Evolutionary conservation across 2,329 filamentous ascomycete genomes (phyloP), one percentile per base, ranked within the genome.

Genomic region (Fusarium sp.): DNA sequence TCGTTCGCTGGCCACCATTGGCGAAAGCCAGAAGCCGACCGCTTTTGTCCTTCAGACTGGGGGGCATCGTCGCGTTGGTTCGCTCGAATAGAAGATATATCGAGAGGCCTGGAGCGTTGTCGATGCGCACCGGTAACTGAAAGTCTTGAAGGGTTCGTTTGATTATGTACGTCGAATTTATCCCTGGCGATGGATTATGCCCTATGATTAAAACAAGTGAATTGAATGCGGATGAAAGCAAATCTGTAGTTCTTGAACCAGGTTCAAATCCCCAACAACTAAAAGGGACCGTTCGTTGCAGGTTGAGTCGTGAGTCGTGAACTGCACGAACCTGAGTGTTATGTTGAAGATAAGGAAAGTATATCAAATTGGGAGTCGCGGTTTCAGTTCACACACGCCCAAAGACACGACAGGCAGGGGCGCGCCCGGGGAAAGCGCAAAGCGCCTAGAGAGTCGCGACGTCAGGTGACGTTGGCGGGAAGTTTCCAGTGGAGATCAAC

Each of bases 21-120:
- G 79, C 81, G 70, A 83, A 83, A 26, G 77, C 77, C 56, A 77
- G 61, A 22, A 83, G 80, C 56, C 80, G 77, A 45, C 79, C 76
- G 33, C 76, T 70, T 72, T 79, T 81, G 44, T 79, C 78, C 67
- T 81, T 83, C 31, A 81, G 59, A 44, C 75, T 78, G 49, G 71
- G 75, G 22, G 80, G 76, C 81, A 82, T 82, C 35, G 36, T 77
- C 63, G 36, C 6, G 33, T 58, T 38, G 42, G 42, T 24, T 52
- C 41, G 26, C 24, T 52, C 48, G 65, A 35, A 31, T 38, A 33
- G 24, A 57, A 49, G 6, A 47, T 47, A 24, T 54, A 55, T 6
- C 38, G 51, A n/a, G 51, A 54, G 14, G 45, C 56, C 20, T 60
- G 47, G 15, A 62, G 48, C 9, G 63, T 63, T 38, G 47, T 41